phyloP scores from a whole-genome alignment of 768 basidiomycete genomes.

The Suillus fuscotomentosus region DNA sequence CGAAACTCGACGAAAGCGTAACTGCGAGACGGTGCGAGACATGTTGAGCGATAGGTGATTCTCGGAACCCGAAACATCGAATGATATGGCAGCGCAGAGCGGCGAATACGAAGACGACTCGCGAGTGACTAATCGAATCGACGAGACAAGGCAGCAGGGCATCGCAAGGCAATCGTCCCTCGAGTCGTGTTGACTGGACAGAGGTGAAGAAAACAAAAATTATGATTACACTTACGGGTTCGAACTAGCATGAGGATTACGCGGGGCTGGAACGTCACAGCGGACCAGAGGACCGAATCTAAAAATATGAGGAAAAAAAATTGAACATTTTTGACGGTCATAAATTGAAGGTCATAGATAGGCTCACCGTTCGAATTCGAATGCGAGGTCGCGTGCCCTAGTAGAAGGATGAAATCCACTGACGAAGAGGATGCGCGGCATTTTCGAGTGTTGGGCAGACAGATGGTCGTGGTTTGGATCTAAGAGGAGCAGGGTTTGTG shows the following conservation, averaged over 20 bases:
- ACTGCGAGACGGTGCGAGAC: conserved; percentile 53
- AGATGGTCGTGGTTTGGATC: conserved; percentile 23
- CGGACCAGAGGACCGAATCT: conserved; percentile 83
- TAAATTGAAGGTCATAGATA: neutral
- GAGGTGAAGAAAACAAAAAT: conserved; percentile 25
- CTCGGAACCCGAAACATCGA: conserved; percentile 37
- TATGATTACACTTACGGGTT: conserved; percentile 71
- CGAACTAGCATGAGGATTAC: conserved; percentile 68
- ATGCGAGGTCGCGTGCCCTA: conserved; percentile 80
- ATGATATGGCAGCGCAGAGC: conserved; percentile 27
- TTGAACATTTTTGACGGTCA: conserved; percentile 5
- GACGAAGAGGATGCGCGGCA: conserved; percentile 86
- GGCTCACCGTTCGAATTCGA: conserved; percentile 79
- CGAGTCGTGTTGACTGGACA: conserved; percentile 38
- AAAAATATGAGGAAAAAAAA: conserved; percentile 9
- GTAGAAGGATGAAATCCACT: conserved; percentile 84
- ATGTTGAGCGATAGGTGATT: conserved; percentile 58
- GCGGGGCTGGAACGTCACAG: conserved; percentile 87
- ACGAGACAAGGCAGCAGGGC: conserved; percentile 24
- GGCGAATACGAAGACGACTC: conserved; percentile 27
- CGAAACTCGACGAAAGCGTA: conserved; percentile 88
- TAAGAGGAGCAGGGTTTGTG: conserved; percentile 19
- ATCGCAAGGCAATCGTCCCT: conserved; percentile 26
- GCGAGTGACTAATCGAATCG: conserved; percentile 30
- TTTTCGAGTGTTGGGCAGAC: conserved; percentile 19